Base-by-base conservation (phyloP, 2,329 filamentous ascomycete species). In the Alternaria infectoria region DNA sequence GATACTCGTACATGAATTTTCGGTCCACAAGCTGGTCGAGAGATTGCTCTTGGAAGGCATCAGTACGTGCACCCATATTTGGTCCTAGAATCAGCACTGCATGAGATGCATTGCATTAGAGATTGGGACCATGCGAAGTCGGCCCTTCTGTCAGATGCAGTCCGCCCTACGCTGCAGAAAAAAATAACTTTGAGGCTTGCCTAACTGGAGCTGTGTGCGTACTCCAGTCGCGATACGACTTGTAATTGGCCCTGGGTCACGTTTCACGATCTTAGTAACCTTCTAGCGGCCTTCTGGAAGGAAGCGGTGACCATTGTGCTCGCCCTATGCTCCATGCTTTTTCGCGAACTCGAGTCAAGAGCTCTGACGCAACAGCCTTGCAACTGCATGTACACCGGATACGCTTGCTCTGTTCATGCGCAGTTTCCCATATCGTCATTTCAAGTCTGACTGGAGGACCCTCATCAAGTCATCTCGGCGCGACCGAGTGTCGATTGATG, bases 201-300 rank as follows among this genome's bases (percentile, higher is more conserved):
- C 63, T 23, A 55, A 56, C 32, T 40, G 49, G 56, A 68, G 64
- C 64, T 68, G 61, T 57, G 45, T 61, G 59, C 55, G 61, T 50
- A 65, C 61, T 57, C 17, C 59, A 50, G 44, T 68, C 50, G 46
- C 52, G 49, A 59, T 59, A 59, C 51, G 59, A 44, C 58, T 61
- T 51, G 52, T 36, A 51, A 67, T 62, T 67, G 65, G 66, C 51
- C 54, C 65, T 59, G 64, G 64, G 62, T 67, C 64, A 57, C 57
- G 73, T 75, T 72, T 76, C 73, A 74, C 66, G 50, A 69, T 62
- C 6, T 57, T 74, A 75, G 71, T 56, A 60, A 36, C 62, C 67
- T 76, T 77, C 74, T 75, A 76, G 72, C 68, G 67, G 59, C 61
- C 58, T 75, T 74, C 73, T 56, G 72, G 73, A 74, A 73, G 15